Percentiles rank a stretch among this genome's conserved stretches.
These are phyloP conservation scores for Tillandsia fasciculata DNA, from an alignment of 176 grass and related monocot genomes.

Conservation along the genomic window DNA sequence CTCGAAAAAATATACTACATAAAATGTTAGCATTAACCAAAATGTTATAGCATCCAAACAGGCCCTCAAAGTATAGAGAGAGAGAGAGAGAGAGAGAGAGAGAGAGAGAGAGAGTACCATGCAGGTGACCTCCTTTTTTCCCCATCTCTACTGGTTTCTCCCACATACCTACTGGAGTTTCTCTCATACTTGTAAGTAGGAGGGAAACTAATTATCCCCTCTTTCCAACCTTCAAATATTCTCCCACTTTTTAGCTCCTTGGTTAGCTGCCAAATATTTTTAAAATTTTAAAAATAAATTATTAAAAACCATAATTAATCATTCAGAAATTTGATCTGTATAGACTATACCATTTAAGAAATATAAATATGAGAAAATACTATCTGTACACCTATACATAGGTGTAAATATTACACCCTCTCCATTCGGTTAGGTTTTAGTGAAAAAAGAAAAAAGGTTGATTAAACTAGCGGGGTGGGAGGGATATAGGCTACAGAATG, in stretches of 20 bases:
- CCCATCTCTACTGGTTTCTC: constrained; percentile 34
- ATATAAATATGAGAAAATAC: no score
- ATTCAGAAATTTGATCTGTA: no score
- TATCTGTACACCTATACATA: no score
- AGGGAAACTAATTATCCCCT: constrained; percentile 42
- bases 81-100: constrained; percentile 8
- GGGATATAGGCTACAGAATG: no score
- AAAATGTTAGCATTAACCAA: no score
- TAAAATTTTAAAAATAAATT: background rate
- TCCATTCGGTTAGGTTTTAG: no score
- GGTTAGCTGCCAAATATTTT: constrained; percentile 25
- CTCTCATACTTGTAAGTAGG: constrained; percentile 61
- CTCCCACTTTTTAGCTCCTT: constrained; percentile 48
- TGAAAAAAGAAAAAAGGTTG: no score
- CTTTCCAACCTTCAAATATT: constrained; percentile 60
- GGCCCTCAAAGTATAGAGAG: background rate
- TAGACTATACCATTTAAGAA: no score
- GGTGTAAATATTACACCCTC: no score
- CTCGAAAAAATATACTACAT: no score
- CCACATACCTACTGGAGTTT: constrained; percentile 44
- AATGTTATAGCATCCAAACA: no score
- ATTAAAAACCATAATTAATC: background rate
- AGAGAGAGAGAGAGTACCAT: constrained; percentile 38
- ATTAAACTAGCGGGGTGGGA: no score
- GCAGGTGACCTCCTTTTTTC: constrained; percentile 57